Base-by-base conservation (phyloP, 192 early-diverging fungal genomes). In the Phycomyces blakesleeanus region DNA sequence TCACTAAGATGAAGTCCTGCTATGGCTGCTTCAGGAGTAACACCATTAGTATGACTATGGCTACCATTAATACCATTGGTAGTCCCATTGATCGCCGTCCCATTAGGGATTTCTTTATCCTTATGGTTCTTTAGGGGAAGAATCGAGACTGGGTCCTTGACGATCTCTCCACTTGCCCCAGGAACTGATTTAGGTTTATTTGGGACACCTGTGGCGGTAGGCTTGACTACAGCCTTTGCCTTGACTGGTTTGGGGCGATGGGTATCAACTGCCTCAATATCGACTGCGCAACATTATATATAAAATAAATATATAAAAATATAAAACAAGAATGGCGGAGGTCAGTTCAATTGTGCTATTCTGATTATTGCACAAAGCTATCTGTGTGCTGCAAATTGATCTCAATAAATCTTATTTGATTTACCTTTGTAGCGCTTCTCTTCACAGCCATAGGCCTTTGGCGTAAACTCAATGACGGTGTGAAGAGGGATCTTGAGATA, bases 401-500 rank as follows among this genome's bases (percentile, higher is more conserved):
- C n/a, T n/a, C n/a, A n/a, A n/a, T n/a, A n/a, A n/a, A n/a, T n/a
- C n/a, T n/a, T n/a, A n/a, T n/a, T n/a, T n/a, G n/a, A 40, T 57
- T 52, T 61, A 74, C 96, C 88, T 65, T 88, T 87, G 76, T 89
- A 97, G 76, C 88, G 81, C 72, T 97, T 93, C 62, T 97, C 93
- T 53, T 93, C 82, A 72, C 98, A 99, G 21, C 88, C 86, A 66
- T 99, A 98, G 11, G 98, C 98, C 26, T 92, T 93, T 41, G 95
- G 96, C 6, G 96, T 98, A 24, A 99, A 78, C 71, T 96, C 93
- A 67, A 99, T 93, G 42, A 99, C 86, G 0, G 95, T 94, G 71
- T 99, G 98, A 51, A 99, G 79, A 5, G 98, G 98, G 52, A 99
- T 96, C 70, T 98, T 99, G 71, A 98, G 86, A 61, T 99, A 99